A percentile compares a stretch with the other conserved stretches of the same genome.
These are phyloP conservation scores for Rosa chinensis DNA, from an alignment of 306 rosid species.

Conservation along the genomic window DNA sequence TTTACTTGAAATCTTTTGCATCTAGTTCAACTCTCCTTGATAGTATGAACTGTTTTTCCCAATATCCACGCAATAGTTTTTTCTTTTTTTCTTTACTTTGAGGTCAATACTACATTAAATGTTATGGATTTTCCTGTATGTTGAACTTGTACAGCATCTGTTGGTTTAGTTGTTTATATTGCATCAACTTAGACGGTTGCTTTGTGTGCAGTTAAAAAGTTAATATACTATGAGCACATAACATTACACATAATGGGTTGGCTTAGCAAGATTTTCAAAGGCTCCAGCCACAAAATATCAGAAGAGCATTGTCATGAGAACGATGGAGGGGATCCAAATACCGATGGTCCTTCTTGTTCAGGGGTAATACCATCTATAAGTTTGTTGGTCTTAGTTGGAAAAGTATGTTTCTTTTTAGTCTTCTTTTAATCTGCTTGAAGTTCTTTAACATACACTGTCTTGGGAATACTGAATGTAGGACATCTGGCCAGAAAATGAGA, in stretches of 20 bases:
- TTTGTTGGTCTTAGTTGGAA: not conserved
- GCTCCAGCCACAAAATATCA: constrained; percentile 61
- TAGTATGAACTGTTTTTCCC: not conserved
- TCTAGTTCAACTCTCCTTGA: not conserved
- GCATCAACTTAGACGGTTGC: constrained; percentile 21
- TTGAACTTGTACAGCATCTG: constrained; percentile 18
- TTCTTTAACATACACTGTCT: constrained; percentile 21
- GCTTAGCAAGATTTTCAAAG: constrained; percentile 79
- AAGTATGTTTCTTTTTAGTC: not conserved
- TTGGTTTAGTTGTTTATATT: constrained; percentile 14
- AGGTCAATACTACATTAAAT: not conserved
- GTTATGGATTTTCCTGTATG: not conserved
- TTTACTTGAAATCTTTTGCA: not conserved
- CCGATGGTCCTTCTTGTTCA: constrained; percentile 62
- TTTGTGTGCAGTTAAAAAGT: constrained; percentile 53
- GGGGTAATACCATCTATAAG: constrained; percentile 50
- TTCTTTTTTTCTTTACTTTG: not conserved
- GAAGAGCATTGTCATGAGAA: constrained; percentile 54
- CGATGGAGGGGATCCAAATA: constrained; percentile 51
- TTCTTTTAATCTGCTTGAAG: constrained; percentile 19
- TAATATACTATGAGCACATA: constrained; percentile 45
- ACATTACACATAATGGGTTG: constrained; percentile 61
- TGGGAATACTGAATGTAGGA: constrained; percentile 61
- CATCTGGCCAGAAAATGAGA: constrained; percentile 61
- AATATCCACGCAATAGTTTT: not conserved